phyloP scores from a whole-genome alignment of 371 early-diverging fungal species.

The Rhizomucor pusillus region DNA sequence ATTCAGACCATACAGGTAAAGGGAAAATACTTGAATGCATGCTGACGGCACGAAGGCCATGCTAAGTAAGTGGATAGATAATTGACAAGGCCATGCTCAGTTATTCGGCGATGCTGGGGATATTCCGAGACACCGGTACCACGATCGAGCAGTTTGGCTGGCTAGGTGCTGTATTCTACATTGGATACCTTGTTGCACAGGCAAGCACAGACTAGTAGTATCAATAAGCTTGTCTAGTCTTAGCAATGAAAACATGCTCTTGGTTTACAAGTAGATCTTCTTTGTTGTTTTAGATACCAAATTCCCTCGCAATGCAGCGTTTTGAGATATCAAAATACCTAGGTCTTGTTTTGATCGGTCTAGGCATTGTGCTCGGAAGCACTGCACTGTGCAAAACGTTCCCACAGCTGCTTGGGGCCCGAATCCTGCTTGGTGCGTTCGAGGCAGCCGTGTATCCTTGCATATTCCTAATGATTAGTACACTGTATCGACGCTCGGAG shows the following conservation, averaged over 20 bases:
- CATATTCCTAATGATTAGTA: conserved; percentile 30
- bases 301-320: conserved; percentile 31
- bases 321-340: conserved; percentile 27
- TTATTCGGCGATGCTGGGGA: conserved; percentile 24
- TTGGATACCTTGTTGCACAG: conserved; percentile 35
- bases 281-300: conserved; percentile 26
- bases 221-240: too few relatives aligned
- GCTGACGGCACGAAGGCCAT: not conserved
- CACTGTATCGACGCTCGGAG: conserved; percentile 32
- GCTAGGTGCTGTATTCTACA: conserved; percentile 31
- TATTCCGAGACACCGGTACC: conserved; percentile 20
- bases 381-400: conserved; percentile 28
- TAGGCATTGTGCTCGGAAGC: conserved; percentile 24
- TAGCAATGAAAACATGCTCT: too few relatives aligned
- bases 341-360: conserved; percentile 26
- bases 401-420: conserved; percentile 24
- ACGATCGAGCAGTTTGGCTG: conserved; percentile 23
- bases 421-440: conserved; percentile 30
- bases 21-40: not conserved
- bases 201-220: conserved; percentile 14
- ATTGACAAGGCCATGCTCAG: conserved; percentile 32
- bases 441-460: conserved; percentile 20
- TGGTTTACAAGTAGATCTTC: conserved; percentile 3
- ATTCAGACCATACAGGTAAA: conserved; percentile 18
- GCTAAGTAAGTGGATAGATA: conserved; percentile 13